Base-by-base conservation (phyloP, 2,329 filamentous ascomycete species). In the Pestalotiopsis sp. region DNA sequence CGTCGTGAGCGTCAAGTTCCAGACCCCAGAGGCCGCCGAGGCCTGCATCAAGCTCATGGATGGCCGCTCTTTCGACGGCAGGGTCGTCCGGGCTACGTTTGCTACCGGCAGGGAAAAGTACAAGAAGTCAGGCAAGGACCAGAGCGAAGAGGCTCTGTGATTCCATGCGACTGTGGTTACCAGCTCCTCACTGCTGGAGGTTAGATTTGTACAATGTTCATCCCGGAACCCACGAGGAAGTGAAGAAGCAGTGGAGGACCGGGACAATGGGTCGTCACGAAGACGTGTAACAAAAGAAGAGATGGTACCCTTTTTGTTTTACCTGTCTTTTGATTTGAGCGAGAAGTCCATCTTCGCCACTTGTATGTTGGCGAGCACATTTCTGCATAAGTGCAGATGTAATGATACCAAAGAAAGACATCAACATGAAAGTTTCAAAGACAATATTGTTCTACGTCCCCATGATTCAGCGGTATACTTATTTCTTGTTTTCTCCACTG, bases 1-100 rank as follows among this genome's bases (percentile, higher is more conserved):
- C 20, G 87, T 98, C 48, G 92, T 94, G 9, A 94, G 90, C 66
- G 92, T 99, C 70, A 90, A 92, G 73, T 99, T 97, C 81, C 83
- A 85, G 66, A 89, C 92, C 52, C 83, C 87, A 3, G 88, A 92
- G 68, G 87, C 91, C 2, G 95, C 94, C 3, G 83, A 83, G 67
- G 89, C 87, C 9, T 97, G 94, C 77, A 88, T 95, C 55, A 77
- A 88, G 73, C 77, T 89, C 59, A 94, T 97, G 91, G 84, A 94
- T 73, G 94, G 94, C 0, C 87, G 94, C n/a, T 88, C 84, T 69
- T 97, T 97, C 76, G 92, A 88, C 56, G 91, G 92, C 1, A 87
- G 89, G 30, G 86, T 85, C 26, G 90, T 97, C 4, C 84, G 90
- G 73, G 94, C 94, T 13, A 89, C 88, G 68, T 84, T 94, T 57